Percentiles rank a stretch among this genome's conserved stretches.
Evolutionary conservation across 192 early-diverging fungal genomes (phyloP).

Genomic region (Umbelopsis vinacea): DNA sequence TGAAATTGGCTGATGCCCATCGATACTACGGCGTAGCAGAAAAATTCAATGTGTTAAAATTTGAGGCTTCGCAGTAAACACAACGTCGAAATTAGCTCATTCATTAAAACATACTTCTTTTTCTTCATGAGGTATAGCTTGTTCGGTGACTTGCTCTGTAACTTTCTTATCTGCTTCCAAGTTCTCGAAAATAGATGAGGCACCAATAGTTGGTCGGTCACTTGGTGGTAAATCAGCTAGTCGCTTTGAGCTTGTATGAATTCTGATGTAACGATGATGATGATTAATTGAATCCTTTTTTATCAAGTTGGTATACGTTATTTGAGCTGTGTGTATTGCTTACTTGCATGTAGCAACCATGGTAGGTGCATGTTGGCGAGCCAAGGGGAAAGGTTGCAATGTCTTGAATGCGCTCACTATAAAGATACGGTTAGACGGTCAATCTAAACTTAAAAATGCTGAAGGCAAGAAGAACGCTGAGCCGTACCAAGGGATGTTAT

Average conservation of each 20-base stretch:
- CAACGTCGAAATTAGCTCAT: neutral
- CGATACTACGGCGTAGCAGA: constrained; percentile 43
- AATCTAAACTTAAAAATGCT: too few relatives aligned
- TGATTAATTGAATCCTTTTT: neutral
- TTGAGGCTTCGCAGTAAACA: neutral
- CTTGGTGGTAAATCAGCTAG: constrained; percentile 36
- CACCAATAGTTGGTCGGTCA: constrained; percentile 37
- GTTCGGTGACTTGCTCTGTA: neutral
- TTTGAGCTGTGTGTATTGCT: neutral
- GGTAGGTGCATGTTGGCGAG: neutral
- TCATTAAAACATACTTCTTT: neutral
- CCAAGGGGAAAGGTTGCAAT: neutral
- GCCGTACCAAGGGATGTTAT: constrained; percentile 14
- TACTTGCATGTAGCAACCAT: neutral
- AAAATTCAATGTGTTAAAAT: neutral
- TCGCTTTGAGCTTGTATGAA: constrained; percentile 22
- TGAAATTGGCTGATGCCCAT: constrained; percentile 70
- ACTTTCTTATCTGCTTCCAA: constrained; percentile 13
- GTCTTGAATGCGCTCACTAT: constrained; percentile 9
- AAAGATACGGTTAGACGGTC: neutral
- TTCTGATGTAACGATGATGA: neutral
- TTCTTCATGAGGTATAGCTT: constrained; percentile 17
- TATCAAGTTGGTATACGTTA: neutral
- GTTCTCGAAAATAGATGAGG: constrained; percentile 46
- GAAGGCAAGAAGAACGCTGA: neutral